These are phyloP conservation scores for Scedosporium boydii DNA, from an alignment of 2,329 filamentous ascomycete genomes.

Conservation along the genomic window DNA sequence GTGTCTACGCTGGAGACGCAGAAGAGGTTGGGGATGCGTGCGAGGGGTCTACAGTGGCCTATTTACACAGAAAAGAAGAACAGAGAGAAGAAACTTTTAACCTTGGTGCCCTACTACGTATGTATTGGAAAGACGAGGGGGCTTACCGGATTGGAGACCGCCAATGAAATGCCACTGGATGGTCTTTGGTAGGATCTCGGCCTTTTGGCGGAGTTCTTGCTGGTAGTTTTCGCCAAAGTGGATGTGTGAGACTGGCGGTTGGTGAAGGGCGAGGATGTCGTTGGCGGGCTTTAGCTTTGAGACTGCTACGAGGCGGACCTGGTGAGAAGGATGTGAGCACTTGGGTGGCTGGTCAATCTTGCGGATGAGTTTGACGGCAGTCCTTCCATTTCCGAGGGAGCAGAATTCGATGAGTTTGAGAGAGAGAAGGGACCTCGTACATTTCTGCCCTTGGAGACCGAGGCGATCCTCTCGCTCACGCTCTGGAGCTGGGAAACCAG, in stretches of 20 bases:
- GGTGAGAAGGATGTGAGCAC: slow-evolving; percentile 5
- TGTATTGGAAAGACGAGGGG: neutral
- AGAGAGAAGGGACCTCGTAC: slow-evolving; percentile 23
- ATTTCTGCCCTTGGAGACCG: slow-evolving; percentile 41
- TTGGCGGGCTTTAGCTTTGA: slow-evolving; percentile 92
- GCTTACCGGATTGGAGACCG: slow-evolving; percentile 64
- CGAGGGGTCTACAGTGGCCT: slow-evolving; percentile 85
- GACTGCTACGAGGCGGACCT: slow-evolving; percentile 85
- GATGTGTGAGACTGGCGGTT: slow-evolving; percentile 44
- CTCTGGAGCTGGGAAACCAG: slow-evolving; percentile 53
- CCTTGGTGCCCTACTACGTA: too few relatives aligned
- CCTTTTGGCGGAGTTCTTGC: slow-evolving; percentile 82
- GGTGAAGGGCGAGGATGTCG: slow-evolving; percentile 79
- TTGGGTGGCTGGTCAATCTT: neutral
- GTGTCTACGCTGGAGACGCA: slow-evolving; percentile 87
- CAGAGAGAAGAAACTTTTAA: neutral
- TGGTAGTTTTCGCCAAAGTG: slow-evolving; percentile 98
- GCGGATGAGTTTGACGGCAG: too few relatives aligned
- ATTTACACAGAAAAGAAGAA: neutral
- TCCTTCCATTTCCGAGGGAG: neutral
- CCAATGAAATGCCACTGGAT: slow-evolving; percentile 98
- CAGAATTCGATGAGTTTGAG: neutral
- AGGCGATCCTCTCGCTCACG: slow-evolving; percentile 48
- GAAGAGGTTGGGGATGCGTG: slow-evolving; percentile 81
- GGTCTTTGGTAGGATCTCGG: slow-evolving; percentile 61